These are phyloP conservation scores for Choanephora cucurbitarum DNA, from an alignment of 371 early-diverging fungal species.

Conservation along the genomic window DNA sequence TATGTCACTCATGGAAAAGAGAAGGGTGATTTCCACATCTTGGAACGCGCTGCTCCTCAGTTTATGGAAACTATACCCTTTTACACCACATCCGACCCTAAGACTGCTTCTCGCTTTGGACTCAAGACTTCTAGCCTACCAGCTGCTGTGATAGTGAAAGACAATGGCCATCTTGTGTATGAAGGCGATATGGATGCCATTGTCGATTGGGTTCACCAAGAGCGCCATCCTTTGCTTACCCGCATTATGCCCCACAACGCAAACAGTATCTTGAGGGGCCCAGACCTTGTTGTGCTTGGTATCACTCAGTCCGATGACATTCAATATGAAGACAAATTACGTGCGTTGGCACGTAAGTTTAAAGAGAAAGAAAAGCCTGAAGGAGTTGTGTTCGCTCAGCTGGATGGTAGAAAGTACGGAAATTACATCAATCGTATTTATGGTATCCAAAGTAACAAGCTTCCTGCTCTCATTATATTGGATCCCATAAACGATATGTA, in stretches of 20 bases:
- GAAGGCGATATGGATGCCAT: conserved; percentile 5
- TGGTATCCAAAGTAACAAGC: conserved; percentile 41
- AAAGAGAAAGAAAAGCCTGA: conserved; percentile 18
- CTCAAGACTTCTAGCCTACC: conserved; percentile 8
- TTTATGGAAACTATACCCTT: conserved; percentile 29
- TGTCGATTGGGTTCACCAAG: conserved; percentile 16
- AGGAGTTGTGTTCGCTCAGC: conserved; percentile 56
- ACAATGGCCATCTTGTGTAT: conserved; percentile 15
- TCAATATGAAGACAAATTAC: conserved; percentile 9
- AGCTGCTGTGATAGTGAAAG: conserved; percentile 26
- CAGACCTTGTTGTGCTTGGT: conserved; percentile 17
- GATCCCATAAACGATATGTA: conserved; percentile 51
- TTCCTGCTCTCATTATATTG: conserved; percentile 61
- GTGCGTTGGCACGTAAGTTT: conserved; percentile 17
- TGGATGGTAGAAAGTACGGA: conserved; percentile 59
- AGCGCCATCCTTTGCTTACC: conserved; percentile 23
- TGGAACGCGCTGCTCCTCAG: conserved; percentile 21
- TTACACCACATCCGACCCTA: conserved; percentile 23
- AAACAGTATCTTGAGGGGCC: conserved; percentile 14
- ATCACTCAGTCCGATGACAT: conserved; percentile 13
- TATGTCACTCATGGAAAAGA: conserved; percentile 14
- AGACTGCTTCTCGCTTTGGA: conserved; percentile 10
- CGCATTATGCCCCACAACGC: conserved; percentile 18
- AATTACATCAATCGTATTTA: conserved; percentile 63
- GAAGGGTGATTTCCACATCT: not conserved